Conservation (phyloP, 805 yeast species). For the Barnettozyma populi region DNA sequence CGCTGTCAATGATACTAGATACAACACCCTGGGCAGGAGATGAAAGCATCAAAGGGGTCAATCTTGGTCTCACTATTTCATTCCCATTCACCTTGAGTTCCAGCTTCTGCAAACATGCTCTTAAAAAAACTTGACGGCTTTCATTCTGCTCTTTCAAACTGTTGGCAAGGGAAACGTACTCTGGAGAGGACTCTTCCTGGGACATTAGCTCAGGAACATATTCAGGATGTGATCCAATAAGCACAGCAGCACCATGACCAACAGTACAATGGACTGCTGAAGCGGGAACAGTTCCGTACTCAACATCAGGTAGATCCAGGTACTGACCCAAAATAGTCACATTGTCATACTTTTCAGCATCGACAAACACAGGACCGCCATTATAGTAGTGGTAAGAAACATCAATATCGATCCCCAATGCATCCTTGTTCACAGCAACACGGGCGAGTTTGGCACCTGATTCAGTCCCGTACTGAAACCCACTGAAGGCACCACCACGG, state of each 20-base stretch:
- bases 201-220: conserved; percentile 53
- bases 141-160: conserved; percentile 39
- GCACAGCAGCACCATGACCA: conserved; percentile 71
- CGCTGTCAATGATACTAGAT: conserved; percentile 26
- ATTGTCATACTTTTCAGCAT: conserved; percentile 53
- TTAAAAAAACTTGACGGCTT: conserved; percentile 51
- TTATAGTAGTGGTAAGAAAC: conserved; percentile 52
- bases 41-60: conserved; percentile 61
- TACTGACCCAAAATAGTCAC: conserved; percentile 76
- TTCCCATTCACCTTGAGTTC: conserved; percentile 66
- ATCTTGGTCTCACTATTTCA: conserved; percentile 47
- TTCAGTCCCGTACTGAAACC: conserved; percentile 75
- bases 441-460: conserved; percentile 63
- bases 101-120: conserved; percentile 47
- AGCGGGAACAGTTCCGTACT: conserved; percentile 39
- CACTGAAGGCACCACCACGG: conserved; percentile 76
- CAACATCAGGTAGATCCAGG: conserved; percentile 48
- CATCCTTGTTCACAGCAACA: conserved; percentile 35
- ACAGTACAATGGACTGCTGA: conserved; percentile 66
- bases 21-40: conserved; percentile 33
- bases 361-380: conserved; percentile 86
- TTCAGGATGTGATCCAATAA: conserved; percentile 90
- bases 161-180: conserved; percentile 31
- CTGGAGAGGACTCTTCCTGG: conserved; percentile 18
- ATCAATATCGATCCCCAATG: conserved; percentile 25